Percentiles rank a stretch among this genome's conserved stretches.
Conservation (phyloP, 768 basidiomycete genomes). For the Amanita phalloides region DNA sequence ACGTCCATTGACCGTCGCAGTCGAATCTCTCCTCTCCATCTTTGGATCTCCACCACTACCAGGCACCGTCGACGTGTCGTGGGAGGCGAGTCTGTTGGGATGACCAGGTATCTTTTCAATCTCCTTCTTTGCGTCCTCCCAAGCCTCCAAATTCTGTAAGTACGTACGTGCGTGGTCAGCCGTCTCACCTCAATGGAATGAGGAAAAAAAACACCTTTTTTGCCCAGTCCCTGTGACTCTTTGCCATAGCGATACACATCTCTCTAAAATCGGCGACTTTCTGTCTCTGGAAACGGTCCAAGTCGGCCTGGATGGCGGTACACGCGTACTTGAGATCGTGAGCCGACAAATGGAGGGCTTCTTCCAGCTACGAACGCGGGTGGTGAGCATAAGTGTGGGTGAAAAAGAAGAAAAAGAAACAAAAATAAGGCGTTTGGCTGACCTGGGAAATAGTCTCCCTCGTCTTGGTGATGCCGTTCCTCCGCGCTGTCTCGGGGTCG, state of each 20-base stretch:
- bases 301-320: slow-evolving; percentile 92
- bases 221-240: slow-evolving; percentile 93
- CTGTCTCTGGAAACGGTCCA: slow-evolving; percentile 97
- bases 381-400: background rate
- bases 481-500: slow-evolving; percentile 90
- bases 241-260: slow-evolving; percentile 86
- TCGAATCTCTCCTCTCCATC: slow-evolving; percentile 45
- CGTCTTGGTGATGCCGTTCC: slow-evolving; percentile 90
- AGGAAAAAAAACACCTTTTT: slow-evolving; percentile 52
- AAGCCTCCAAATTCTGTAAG: slow-evolving; percentile 84
- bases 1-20: slow-evolving; percentile 61
- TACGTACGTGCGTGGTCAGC: background rate
- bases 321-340: slow-evolving; percentile 96
- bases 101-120: slow-evolving; percentile 86
- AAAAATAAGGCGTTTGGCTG: slow-evolving; percentile 10
- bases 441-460: slow-evolving; percentile 94
- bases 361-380: slow-evolving; percentile 61
- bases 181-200: background rate
- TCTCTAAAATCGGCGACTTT: slow-evolving; percentile 95
- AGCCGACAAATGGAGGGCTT: slow-evolving; percentile 83
- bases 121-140: slow-evolving; percentile 93
- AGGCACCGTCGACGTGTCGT: background rate
- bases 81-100: slow-evolving; percentile 57
- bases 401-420: background rate
- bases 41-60: slow-evolving; percentile 22